Conservation (phyloP, 2,329 filamentous ascomycete genomes). For the Xylaria sp. region DNA sequence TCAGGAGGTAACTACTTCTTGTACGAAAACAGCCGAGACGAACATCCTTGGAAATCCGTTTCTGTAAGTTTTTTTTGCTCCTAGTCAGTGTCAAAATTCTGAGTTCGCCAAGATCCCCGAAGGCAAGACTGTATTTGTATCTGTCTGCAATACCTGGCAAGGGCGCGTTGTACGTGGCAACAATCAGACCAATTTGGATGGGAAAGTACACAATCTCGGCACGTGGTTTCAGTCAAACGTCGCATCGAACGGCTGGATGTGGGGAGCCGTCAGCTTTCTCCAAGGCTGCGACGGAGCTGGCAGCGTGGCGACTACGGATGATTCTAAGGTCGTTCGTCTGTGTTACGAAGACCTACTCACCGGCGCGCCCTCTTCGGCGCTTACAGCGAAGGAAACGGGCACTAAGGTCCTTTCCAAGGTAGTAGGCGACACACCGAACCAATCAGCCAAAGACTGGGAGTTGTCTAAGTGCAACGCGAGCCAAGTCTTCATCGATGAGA, state of each 20-base stretch:
- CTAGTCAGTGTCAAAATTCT: not conserved
- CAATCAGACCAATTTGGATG: constrained; percentile 39
- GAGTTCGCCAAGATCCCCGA: constrained; percentile 36
- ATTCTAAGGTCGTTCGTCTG: constrained; percentile 32
- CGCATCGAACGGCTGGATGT: constrained; percentile 35
- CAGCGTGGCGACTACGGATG: constrained; percentile 39
- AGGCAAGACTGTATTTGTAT: constrained; percentile 42
- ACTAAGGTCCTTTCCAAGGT: constrained; percentile 24
- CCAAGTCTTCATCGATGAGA: constrained; percentile 29
- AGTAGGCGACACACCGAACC: constrained; percentile 29
- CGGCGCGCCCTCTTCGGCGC: constrained; percentile 38
- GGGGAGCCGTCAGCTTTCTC: constrained; percentile 44
- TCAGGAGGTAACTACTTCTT: constrained; percentile 42
- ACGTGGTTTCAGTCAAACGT: constrained; percentile 42
- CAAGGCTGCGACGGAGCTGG: constrained; percentile 45
- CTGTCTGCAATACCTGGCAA: constrained; percentile 44
- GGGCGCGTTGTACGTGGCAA: constrained; percentile 46
- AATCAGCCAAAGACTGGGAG: constrained; percentile 30
- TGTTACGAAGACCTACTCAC: constrained; percentile 40
- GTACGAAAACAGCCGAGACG: constrained; percentile 45
- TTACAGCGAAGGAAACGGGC: constrained; percentile 34
- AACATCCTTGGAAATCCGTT: constrained; percentile 47
- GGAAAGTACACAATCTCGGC: constrained; percentile 41
- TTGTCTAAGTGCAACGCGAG: constrained; percentile 26
- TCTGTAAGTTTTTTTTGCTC: constrained; percentile 33